Conservation (phyloP, 805 yeast species). For the Metschnikowia dekortorum region DNA sequence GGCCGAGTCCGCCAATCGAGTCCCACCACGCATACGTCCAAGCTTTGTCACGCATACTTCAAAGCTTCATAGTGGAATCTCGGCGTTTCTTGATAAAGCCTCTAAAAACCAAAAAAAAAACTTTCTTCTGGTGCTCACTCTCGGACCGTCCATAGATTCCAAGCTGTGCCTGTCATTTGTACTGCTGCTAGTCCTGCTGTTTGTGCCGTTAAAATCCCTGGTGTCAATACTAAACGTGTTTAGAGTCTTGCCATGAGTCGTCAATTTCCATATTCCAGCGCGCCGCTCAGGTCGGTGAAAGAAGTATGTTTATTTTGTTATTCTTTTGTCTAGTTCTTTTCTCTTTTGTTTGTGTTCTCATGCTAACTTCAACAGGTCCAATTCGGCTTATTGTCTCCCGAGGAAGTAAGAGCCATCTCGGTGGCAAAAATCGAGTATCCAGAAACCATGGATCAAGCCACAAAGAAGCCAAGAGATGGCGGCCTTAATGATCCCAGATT, state of each 20-base stretch:
- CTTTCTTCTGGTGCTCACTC: neutral
- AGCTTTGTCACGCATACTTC: too few species aligned
- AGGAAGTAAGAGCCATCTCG: conserved; percentile 90
- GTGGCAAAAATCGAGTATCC: conserved; percentile 98
- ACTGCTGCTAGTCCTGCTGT: neutral
- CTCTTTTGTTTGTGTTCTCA: neutral
- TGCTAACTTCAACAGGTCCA: conserved; percentile 55
- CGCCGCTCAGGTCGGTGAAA: conserved; percentile 94
- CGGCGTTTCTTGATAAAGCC: neutral
- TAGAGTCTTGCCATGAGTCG: conserved; percentile 34
- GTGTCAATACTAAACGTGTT: neutral
- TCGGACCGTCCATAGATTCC: neutral
- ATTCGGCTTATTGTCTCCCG: conserved; percentile 96
- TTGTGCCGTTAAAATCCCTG: too few species aligned
- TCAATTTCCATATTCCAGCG: conserved; percentile 89
- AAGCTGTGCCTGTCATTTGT: neutral
- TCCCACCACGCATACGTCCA: too few species aligned
- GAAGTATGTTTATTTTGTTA: conserved; percentile 54
- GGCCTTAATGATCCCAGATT: conserved; percentile 96
- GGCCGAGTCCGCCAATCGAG: neutral
- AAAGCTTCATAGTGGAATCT: too few species aligned
- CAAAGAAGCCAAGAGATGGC: conserved; percentile 91
- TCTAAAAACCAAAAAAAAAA: conserved; percentile 2
- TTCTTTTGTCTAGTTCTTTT: neutral
- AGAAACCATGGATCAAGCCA: conserved; percentile 98